Base-by-base conservation (phyloP, 768 basidiomycete genomes). In the Ramaria sp. region DNA sequence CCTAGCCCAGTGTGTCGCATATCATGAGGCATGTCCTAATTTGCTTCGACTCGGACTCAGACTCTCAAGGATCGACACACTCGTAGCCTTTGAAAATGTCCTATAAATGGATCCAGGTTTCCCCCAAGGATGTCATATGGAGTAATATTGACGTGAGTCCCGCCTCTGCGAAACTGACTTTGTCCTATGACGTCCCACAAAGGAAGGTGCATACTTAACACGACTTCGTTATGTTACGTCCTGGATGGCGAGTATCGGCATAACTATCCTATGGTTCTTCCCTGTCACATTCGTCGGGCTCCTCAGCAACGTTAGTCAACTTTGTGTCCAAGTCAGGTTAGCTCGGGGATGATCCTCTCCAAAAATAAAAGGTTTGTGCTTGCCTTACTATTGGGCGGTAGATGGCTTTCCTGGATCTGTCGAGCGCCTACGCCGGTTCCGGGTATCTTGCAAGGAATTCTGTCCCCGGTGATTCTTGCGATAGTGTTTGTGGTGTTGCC, bases 211-310 rank as follows among this genome's bases (percentile, higher is more conserved):
- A 22, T 76, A 76, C 59, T 79, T 82, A 64, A 74, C 74, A 64
- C 74, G 76, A 34, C 67, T 73, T 25, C 74, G 85, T 50, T 76
- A 74, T 55, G 66, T 75, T 13, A 67, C 73, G 1, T 80, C 78
- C 0, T 83, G 79, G 73, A 64, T 76, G 9, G 71, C 73, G 0
- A 84, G 78, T 1, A 59, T 77, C 24, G 84, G 76, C 5, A 66
- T 86, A 16, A 80, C 86, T 57, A 63, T 85, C 32, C 65, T 73
- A 10, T 87, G 83, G 83, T 70, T 76, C 1, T 77, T 83, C 63
- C 83, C 84, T 1, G 82, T 81, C 36, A 73, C 74, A 0, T 82
- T 83, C 61, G 78, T 85, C 56, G 83, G 83, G 60, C 71, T 76
- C 2, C 65, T 86, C 55, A 82, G 81, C 57, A 83, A 81, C 58